Base-by-base conservation (phyloP, 1,284 basidiomycete species). In the Cryptococcus amylolentus region DNA sequence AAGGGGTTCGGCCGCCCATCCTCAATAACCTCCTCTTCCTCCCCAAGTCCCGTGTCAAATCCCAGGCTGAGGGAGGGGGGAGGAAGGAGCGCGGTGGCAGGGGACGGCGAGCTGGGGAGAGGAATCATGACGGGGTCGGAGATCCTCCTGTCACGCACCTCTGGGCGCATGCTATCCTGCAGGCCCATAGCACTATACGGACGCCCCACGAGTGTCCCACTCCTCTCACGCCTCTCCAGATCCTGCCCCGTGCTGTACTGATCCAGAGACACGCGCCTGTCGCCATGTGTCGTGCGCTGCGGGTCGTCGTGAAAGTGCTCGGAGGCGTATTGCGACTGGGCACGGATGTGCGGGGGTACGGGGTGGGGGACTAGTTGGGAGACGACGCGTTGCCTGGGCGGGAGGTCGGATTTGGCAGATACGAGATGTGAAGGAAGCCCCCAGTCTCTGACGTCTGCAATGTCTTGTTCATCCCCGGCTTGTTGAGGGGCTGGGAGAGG, bases 1-100 rank as follows among this genome's bases (percentile, higher is more conserved):
- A 78, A 78, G 1, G 74, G 71, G 53, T 78, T 75, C 2, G 66
- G 58, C 13, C 51, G 37, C 10, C 46, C 41, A 4, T 47, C 50
- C 2, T 49, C 41, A 18, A n/a, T 31, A 10, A 26, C 18, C 23
- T 49, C 58, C 38, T 38, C 12, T 28, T 54, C 27, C 43, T 49
- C 23, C 45, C 20, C 48, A 8, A 18, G n/a, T 16, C 14, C 28
- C 13, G 18, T 4, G 16, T 10, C 50, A 41, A 43, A 42, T 20
- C 35, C 39, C 9, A 52, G 45, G 37, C 51, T 52, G 7, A 50
- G 12, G 41, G 31, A 16, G n/a, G 54, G 47, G 10, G 52, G 42
- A 14, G 53, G 49, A 28, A 49, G 26, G 16, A 14, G 9, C 37
- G 44, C 37, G 16, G 51, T 20, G 27, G 55, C 50, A 4, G 56